These are phyloP conservation scores for Globisporangium parvum DNA, from an alignment of 352 stramenopile genomes.

Conservation along the genomic window DNA sequence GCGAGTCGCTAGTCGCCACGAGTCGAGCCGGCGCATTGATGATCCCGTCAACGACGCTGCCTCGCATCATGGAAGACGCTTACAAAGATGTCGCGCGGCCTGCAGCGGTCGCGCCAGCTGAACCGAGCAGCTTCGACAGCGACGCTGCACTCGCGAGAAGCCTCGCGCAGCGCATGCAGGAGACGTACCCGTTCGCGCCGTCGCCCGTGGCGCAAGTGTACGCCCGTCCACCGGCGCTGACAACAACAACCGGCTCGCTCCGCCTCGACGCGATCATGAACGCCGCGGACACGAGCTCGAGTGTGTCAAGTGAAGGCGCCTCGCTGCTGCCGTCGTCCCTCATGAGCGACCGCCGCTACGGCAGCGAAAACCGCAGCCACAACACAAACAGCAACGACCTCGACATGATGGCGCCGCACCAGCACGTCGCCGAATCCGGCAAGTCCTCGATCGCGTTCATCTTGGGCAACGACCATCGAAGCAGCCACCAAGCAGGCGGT, in stretches of 20 bases:
- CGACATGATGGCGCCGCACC: not conserved
- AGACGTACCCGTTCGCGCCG: conserved; percentile 13
- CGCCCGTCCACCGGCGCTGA: not conserved
- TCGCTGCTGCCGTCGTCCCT: not conserved
- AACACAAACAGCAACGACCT: conserved; percentile 1
- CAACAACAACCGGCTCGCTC: conserved; percentile 1
- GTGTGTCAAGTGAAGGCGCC: not conserved
- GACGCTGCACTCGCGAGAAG: conserved; percentile 1
- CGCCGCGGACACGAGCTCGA: not conserved
- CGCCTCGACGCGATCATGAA: conserved; percentile 16
- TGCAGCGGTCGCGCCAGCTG: not conserved
- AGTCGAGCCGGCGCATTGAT: conserved; percentile 1
- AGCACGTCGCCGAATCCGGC: conserved; percentile 7
- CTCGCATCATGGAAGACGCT: conserved; percentile 4
- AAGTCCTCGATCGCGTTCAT: conserved; percentile 31
- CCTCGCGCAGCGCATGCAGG: conserved; percentile 11
- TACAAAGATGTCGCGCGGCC: conserved; percentile 4
- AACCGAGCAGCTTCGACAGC: too few species aligned
- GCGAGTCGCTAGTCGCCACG: not conserved
- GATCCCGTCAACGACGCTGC: conserved; percentile 1
- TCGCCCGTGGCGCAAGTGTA: conserved; percentile 2
- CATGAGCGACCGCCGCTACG: not conserved
- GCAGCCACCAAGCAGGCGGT: not conserved
- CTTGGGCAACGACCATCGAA: conserved; percentile 12
- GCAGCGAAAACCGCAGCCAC: conserved; percentile 10